Base-by-base conservation (phyloP, 495 filamentous ascomycete genomes). In the Xylaria sp. region DNA sequence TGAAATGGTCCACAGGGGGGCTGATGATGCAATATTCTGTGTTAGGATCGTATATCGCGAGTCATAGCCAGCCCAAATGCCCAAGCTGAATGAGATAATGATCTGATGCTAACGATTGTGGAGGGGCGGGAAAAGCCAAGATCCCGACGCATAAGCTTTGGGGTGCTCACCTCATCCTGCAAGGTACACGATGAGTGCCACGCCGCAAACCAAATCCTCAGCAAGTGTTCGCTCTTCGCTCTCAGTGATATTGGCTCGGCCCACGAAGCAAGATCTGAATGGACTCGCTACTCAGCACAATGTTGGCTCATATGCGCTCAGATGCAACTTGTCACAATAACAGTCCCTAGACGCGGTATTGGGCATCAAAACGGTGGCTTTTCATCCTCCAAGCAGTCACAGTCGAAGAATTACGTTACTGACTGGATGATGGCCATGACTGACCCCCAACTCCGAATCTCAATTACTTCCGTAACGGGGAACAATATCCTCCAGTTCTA, bases 81-180 rank as follows among this genome's bases (percentile, higher is more conserved):
- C 7, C 12, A 62, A 61, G 68, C 58, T 70, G 68, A 70, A n/a
- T 26, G n/a, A 8, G 46, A 62, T 21, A 11, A 69, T 69, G 67
- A 69, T 69, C 67, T 69, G 67, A 69, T 69, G 52, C 37, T 70
- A 31, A 43, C 29, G 19, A 55, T 55, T 41, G 44, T 61, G 58
- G 31, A 55, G 41, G 21, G 66, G 52, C 50, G 35, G 50, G 66
- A 59, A 26, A 26, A 33, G 64, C 46, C 66, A 68, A 68, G 66
- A 68, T 57, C 66, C 66, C 37, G 37, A 21, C 26, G 59, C 59
- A 43, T 43, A 43, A 55, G 63, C 43, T 12, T 53, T 33, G 40
- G 61, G 61, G 26, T 48, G 24, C 52, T 69, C 67, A 67, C 55
- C 12, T 58, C 55, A 63, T 70, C 46, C 68, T 70, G 68, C 68